These are phyloP conservation scores for Oidium heveae DNA, from an alignment of 2,329 filamentous ascomycete genomes.

Conservation along the genomic window DNA sequence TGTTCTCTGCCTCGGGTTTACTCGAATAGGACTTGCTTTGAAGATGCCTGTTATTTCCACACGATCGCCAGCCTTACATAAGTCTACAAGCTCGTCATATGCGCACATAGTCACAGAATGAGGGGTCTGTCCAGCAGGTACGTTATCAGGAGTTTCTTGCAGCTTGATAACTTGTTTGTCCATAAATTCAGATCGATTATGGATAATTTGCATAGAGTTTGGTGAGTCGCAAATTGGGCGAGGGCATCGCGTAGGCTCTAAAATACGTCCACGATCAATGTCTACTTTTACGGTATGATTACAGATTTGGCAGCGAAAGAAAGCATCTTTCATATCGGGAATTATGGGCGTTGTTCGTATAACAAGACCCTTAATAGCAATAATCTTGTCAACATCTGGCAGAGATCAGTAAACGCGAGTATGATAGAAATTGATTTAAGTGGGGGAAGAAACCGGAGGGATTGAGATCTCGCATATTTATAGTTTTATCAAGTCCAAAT, in stretches of 20 bases:
- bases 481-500: no score
- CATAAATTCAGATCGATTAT: slow-evolving; percentile 83
- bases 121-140: slow-evolving; percentile 87
- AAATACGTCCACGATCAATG: slow-evolving; percentile 86
- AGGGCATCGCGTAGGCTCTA: slow-evolving; percentile 76
- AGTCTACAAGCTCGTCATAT: slow-evolving; percentile 90
- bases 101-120: slow-evolving; percentile 91
- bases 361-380: no score
- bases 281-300: slow-evolving; percentile 76
- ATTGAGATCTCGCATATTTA: no score
- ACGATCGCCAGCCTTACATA: slow-evolving; percentile 92
- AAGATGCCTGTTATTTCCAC: slow-evolving; percentile 94
- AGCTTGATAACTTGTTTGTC: slow-evolving; percentile 98
- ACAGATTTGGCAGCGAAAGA: no score
- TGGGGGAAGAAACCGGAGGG: no score
- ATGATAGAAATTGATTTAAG: no score
- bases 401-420: no score
- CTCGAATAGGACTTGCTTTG: slow-evolving; percentile 73
- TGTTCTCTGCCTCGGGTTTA: slow-evolving; percentile 78
- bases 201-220: slow-evolving; percentile 95
- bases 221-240: slow-evolving; percentile 55
- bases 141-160: slow-evolving; percentile 85
- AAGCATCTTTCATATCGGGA: no score
- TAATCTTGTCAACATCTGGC: no score
- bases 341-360: no score